Evolutionary conservation across 805 yeast species (phyloP).

Genomic region (Wickerhamomyces queroliae): DNA sequence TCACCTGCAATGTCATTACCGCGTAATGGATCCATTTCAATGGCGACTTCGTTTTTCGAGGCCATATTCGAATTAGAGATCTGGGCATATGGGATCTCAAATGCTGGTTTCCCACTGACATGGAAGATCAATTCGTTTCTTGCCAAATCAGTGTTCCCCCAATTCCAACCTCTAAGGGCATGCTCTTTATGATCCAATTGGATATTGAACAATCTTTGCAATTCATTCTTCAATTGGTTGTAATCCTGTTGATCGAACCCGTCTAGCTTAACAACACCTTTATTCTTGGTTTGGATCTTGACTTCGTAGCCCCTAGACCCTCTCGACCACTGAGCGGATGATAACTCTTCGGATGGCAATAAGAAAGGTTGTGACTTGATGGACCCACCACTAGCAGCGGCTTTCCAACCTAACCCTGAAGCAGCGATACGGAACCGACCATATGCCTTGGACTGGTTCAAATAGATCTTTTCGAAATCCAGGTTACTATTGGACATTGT

Average conservation of each 20-base stretch:
- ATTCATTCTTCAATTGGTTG: slow-evolving; percentile 71
- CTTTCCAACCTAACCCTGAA: slow-evolving; percentile 98
- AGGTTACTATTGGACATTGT: no score
- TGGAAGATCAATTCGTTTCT: slow-evolving; percentile 85
- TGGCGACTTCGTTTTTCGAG: slow-evolving; percentile 88
- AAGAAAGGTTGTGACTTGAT: slow-evolving; percentile 68
- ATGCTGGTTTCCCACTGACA: slow-evolving; percentile 82
- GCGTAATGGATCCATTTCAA: slow-evolving; percentile 67
- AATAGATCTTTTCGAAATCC: slow-evolving; percentile 87
- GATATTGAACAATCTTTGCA: slow-evolving; percentile 69
- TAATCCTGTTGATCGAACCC: slow-evolving; percentile 89
- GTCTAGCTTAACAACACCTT: slow-evolving; percentile 81
- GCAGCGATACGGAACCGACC: slow-evolving; percentile 95
- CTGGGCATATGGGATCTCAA: slow-evolving; percentile 80
- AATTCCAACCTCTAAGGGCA: slow-evolving; percentile 96
- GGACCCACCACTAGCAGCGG: slow-evolving; percentile 42
- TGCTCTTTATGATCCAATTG: slow-evolving; percentile 83
- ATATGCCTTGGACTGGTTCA: slow-evolving; percentile 74
- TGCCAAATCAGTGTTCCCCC: slow-evolving; percentile 94
- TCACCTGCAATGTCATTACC: slow-evolving; percentile 76
- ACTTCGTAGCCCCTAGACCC: slow-evolving; percentile 91
- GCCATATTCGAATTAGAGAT: slow-evolving; percentile 84
- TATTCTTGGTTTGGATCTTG: slow-evolving; percentile 81
- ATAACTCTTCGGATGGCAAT: slow-evolving; percentile 79
- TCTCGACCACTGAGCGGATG: slow-evolving; percentile 83